A percentile compares a stretch with the other conserved stretches of the same genome.
phyloP scores from a whole-genome alignment of 345 rosid species.

The Bruguiera sexangula region DNA sequence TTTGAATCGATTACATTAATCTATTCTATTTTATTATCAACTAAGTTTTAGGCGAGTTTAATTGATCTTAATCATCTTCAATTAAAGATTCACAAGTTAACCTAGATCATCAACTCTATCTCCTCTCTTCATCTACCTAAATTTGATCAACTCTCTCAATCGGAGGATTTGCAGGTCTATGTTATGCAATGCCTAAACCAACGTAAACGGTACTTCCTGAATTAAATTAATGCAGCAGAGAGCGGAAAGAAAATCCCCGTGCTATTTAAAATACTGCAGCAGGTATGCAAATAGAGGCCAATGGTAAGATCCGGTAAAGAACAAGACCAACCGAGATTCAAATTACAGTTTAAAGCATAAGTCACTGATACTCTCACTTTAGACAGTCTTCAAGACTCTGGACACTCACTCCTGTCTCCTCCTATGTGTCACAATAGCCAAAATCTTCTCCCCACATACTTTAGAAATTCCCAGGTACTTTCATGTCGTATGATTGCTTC shows the following conservation, averaged over 20 bases:
- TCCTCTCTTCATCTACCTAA: too few species aligned
- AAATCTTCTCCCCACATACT: background rate
- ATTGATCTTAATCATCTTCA: too few species aligned
- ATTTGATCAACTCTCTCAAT: too few species aligned
- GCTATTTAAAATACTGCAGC: background rate
- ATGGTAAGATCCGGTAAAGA: background rate
- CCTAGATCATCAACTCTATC: too few species aligned
- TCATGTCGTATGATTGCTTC: background rate
- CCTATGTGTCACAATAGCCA: background rate
- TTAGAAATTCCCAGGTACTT: background rate
- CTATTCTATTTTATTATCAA: too few species aligned
- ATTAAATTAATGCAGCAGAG: background rate
- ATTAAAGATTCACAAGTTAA: too few species aligned
- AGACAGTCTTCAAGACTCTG: background rate
- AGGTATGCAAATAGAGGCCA: background rate
- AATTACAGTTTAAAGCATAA: background rate
- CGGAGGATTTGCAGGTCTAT: too few species aligned
- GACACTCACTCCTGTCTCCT: background rate
- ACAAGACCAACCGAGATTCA: background rate
- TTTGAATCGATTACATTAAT: too few species aligned
- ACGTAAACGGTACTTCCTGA: background rate
- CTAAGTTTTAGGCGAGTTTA: too few species aligned
- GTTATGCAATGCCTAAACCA: too few species aligned
- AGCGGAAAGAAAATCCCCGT: background rate
- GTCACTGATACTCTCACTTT: background rate